phyloP scores from a whole-genome alignment of 805 yeast genomes.

The Candida orba region DNA sequence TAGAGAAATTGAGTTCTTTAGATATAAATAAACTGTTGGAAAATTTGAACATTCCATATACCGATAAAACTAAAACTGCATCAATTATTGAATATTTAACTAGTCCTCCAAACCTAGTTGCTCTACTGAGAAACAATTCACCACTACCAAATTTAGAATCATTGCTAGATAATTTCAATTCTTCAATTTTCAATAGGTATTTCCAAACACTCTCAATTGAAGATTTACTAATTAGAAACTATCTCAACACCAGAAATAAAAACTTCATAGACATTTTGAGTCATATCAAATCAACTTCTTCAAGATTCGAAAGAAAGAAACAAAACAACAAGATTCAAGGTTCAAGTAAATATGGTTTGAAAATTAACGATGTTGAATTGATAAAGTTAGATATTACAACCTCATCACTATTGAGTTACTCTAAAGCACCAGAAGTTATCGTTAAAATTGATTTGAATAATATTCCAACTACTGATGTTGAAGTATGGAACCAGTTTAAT shows the following conservation, averaged over 20 bases:
- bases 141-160: neutral
- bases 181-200: neutral
- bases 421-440: neutral
- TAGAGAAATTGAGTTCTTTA: neutral
- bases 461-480: neutral
- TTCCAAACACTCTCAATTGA: slow-evolving; percentile 4
- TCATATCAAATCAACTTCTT: slow-evolving; percentile 10
- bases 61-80: neutral
- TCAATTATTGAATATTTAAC: neutral
- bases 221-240: slow-evolving; percentile 11
- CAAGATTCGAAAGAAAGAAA: slow-evolving; percentile 12
- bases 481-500: neutral
- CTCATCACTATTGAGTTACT: neutral
- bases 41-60: neutral
- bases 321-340: neutral
- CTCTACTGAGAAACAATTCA: neutral
- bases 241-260: neutral
- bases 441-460: neutral
- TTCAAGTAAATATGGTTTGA: slow-evolving; percentile 7
- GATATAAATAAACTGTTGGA: neutral
- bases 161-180: neutral
- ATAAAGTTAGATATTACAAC: neutral
- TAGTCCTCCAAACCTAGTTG: neutral
- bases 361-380: neutral
- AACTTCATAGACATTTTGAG: slow-evolving; percentile 1